Percentiles rank a stretch among this genome's conserved stretches.
phyloP scores from a whole-genome alignment of 2,329 filamentous ascomycete species.

The Dichotomopilus funicola region DNA sequence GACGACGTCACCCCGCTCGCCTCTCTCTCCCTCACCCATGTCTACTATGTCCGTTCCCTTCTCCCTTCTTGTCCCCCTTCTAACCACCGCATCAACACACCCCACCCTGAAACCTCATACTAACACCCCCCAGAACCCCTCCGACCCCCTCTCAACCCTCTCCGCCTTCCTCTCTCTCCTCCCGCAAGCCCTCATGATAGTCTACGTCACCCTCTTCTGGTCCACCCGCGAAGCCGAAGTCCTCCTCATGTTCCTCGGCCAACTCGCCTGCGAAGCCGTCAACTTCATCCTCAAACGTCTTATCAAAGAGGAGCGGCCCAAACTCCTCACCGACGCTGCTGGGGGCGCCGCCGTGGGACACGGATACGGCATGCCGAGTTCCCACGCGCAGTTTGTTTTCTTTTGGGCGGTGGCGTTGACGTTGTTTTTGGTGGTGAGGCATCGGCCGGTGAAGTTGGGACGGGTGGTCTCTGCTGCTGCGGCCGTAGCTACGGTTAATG shows the following conservation, averaged over 20 bases:
- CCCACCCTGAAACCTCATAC: too few relatives aligned
- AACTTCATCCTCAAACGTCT: slow-evolving; percentile 86
- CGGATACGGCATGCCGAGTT: slow-evolving; percentile 94
- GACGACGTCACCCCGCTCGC: slow-evolving; percentile 57
- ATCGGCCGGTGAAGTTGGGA: slow-evolving; percentile 40
- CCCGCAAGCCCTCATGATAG: slow-evolving; percentile 82
- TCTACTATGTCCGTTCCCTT: slow-evolving; percentile 74
- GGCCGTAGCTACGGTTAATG: neutral
- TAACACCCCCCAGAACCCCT: slow-evolving; percentile 59
- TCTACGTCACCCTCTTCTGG: slow-evolving; percentile 86
- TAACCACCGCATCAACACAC: too few relatives aligned
- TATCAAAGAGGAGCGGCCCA: slow-evolving; percentile 84
- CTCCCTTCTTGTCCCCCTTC: slow-evolving; percentile 1
- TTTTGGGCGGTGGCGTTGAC: slow-evolving; percentile 83
- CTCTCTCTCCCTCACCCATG: slow-evolving; percentile 89
- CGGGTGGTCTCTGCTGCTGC: slow-evolving; percentile 1
- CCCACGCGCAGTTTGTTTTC: slow-evolving; percentile 88
- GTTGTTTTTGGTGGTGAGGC: slow-evolving; percentile 78
- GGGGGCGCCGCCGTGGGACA: slow-evolving; percentile 45
- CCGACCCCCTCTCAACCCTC: slow-evolving; percentile 74
- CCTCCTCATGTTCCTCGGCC: slow-evolving; percentile 80
- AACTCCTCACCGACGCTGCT: slow-evolving; percentile 32
- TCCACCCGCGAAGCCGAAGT: slow-evolving; percentile 88
- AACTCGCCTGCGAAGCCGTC: slow-evolving; percentile 82
- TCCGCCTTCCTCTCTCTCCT: slow-evolving; percentile 93